These are phyloP conservation scores for Xylaria multiplex DNA, from an alignment of 2,329 filamentous ascomycete genomes.

Conservation along the genomic window DNA sequence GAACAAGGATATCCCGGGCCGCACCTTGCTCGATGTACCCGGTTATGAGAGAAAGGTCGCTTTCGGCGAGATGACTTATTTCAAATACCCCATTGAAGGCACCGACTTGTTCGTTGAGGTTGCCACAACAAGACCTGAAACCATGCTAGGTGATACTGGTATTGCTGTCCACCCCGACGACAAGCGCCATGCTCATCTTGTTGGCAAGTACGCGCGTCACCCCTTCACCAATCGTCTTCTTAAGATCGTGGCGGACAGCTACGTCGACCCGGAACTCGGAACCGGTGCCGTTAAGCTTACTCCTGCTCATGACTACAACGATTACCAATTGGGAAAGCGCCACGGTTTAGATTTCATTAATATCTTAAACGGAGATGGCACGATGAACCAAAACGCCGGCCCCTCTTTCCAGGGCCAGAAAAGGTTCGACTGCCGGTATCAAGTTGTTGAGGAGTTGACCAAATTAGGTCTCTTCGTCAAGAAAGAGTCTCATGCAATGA, in stretches of 20 bases:
- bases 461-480: constrained; percentile 37
- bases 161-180: constrained; percentile 93
- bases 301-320: constrained; percentile 92
- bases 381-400: constrained; percentile 39
- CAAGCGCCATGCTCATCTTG: constrained; percentile 82
- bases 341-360: constrained; percentile 71
- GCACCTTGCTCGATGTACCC: constrained; percentile 75
- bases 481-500: constrained; percentile 39
- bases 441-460: constrained; percentile 34
- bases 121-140: constrained; percentile 91
- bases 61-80: constrained; percentile 89
- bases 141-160: constrained; percentile 92
- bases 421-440: constrained; percentile 38
- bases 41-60: constrained; percentile 82
- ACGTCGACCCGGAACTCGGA: constrained; percentile 92
- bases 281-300: constrained; percentile 96
- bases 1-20: constrained; percentile 86
- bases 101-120: constrained; percentile 85
- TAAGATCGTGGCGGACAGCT: constrained; percentile 85
- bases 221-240: constrained; percentile 83
- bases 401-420: constrained; percentile 38
- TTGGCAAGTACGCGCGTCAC: constrained; percentile 86
- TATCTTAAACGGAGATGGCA: constrained; percentile 52
- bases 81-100: constrained; percentile 89
- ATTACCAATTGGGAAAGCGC: constrained; percentile 78